Percentiles rank a stretch among this genome's conserved stretches.
Evolutionary conservation across 768 basidiomycete genomes (phyloP).

Genomic region (Leccinum sublutescens): DNA sequence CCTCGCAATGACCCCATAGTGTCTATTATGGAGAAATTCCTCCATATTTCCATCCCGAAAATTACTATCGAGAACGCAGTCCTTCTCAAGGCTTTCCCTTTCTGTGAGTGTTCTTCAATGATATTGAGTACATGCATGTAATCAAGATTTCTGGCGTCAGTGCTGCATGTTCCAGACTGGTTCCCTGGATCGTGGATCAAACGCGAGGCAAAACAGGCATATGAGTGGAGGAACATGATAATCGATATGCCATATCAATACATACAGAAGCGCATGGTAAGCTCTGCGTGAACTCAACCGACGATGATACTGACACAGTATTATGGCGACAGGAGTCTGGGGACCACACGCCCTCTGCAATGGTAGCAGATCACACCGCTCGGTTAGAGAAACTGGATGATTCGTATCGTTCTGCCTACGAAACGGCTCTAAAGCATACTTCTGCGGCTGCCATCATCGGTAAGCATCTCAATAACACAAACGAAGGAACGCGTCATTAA

Average conservation of each 20-base stretch:
- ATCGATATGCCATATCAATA: constrained; percentile 4
- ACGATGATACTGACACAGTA: too few relatives aligned
- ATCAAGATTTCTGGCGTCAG: neutral
- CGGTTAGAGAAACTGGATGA: constrained; percentile 9
- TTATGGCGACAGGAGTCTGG: too few relatives aligned
- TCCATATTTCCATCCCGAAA: neutral
- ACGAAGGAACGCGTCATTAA: too few relatives aligned
- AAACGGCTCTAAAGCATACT: constrained; percentile 1
- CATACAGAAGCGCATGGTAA: neutral
- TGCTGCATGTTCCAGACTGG: constrained; percentile 12
- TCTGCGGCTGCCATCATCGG: constrained; percentile 8
- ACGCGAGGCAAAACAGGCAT: neutral
- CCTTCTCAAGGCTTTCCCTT: neutral
- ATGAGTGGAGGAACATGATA: neutral
- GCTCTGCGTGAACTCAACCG: too few relatives aligned
- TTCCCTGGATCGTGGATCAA: constrained; percentile 11
- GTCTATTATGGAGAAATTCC: neutral
- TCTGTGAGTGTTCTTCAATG: neutral
- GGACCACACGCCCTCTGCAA: neutral
- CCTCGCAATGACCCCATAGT: neutral
- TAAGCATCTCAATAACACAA: neutral
- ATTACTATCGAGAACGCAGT: neutral
- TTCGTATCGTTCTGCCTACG: neutral
- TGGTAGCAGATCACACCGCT: constrained; percentile 10
- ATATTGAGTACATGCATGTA: neutral